Evolutionary conservation across 176 grass and related monocot genomes (phyloP).

Genomic region (Triticum timopheevii): DNA sequence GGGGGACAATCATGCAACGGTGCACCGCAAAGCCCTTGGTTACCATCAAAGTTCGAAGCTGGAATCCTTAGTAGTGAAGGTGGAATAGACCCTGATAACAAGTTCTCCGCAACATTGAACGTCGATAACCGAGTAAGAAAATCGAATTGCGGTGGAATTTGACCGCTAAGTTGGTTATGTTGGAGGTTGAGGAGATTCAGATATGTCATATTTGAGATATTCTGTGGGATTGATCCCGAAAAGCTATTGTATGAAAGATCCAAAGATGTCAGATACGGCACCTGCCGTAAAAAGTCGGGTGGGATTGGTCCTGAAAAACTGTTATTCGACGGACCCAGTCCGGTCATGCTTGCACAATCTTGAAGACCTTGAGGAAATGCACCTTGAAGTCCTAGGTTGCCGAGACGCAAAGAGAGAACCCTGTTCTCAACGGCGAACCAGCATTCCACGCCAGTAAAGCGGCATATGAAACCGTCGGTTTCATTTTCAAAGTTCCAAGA

Average conservation of each 20-base stretch:
- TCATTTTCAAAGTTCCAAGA: constrained; percentile 21
- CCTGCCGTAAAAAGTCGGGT: constrained; percentile 1
- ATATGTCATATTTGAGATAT: background rate
- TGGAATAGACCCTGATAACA: background rate
- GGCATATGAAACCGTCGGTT: constrained; percentile 31
- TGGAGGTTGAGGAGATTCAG: constrained; percentile 34
- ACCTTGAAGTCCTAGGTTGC: constrained; percentile 50
- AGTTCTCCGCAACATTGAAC: constrained; percentile 43
- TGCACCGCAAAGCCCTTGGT: background rate
- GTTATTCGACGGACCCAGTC: background rate
- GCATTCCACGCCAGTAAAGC: constrained; percentile 41
- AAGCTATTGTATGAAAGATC: constrained; percentile 57
- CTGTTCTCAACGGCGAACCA: constrained; percentile 45
- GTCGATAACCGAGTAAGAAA: background rate
- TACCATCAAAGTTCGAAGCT: background rate
- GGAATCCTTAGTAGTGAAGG: background rate
- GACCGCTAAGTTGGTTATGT: constrained; percentile 30
- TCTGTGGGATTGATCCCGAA: constrained; percentile 32
- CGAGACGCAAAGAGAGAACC: constrained; percentile 27
- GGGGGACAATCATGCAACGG: background rate
- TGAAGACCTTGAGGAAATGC: constrained; percentile 49
- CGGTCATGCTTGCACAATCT: constrained; percentile 16
- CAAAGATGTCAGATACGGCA: constrained; percentile 19
- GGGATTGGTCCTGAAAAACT: constrained; percentile 30
- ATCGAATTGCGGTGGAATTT: constrained; percentile 13